These are phyloP conservation scores for Chlorella sp. DNA, from an alignment of 139 green algal species.

Conservation along the genomic window DNA sequence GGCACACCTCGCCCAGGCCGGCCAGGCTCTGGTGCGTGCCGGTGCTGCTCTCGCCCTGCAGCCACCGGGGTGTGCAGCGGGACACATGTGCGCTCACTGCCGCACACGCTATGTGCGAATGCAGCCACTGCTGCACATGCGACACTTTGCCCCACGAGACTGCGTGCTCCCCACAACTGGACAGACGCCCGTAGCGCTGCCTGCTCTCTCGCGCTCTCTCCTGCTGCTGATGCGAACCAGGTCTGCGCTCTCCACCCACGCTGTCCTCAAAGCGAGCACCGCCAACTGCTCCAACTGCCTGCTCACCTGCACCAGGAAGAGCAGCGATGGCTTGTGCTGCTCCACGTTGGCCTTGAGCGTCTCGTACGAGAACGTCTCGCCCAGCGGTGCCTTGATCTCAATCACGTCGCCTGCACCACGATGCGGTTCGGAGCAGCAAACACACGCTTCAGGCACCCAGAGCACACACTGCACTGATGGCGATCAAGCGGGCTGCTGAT, in stretches of 20 bases:
- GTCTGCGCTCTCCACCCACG: no score
- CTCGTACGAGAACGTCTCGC: slow-evolving; percentile 62
- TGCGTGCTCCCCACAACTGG: no score
- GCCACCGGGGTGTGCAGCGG: no score
- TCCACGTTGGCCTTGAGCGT: slow-evolving; percentile 53
- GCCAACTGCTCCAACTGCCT: not conserved
- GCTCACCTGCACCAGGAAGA: slow-evolving; percentile 78
- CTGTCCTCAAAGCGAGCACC: no score
- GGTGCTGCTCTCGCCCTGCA: slow-evolving; percentile 81
- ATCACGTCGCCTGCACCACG: slow-evolving; percentile 58
- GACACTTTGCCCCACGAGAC: no score
- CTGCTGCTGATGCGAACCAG: no score
- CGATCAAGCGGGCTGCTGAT: no score
- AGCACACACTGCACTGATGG: not conserved
- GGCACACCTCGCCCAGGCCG: slow-evolving; percentile 80
- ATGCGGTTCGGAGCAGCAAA: not conserved
- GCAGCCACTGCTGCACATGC: no score
- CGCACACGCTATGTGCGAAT: no score
- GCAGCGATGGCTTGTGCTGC: slow-evolving; percentile 72
- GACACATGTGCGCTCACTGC: no score
- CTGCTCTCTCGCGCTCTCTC: no score
- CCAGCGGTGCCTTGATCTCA: slow-evolving; percentile 60
- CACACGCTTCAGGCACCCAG: not conserved
- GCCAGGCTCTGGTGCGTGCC: slow-evolving; percentile 53
- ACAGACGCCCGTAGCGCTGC: no score